A percentile compares a stretch with the other conserved stretches of the same genome.
phyloP scores from a whole-genome alignment of 2,329 filamentous ascomycete species.

The Raffaelea ambrosiae region DNA sequence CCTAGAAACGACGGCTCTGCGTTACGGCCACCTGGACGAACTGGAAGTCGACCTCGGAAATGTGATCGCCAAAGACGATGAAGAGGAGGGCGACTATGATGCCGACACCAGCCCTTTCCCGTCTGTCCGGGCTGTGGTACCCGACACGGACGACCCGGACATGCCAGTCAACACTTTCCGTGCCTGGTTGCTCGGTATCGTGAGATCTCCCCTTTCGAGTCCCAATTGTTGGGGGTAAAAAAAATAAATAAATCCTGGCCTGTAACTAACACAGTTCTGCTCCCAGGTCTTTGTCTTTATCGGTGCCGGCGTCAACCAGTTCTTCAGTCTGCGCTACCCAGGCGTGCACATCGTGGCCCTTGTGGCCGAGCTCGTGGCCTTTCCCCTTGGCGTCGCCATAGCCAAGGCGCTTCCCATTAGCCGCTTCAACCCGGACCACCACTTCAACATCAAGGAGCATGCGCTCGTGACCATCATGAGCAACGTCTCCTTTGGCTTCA shows the following conservation, averaged over 20 bases:
- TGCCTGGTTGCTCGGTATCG: conserved; percentile 33
- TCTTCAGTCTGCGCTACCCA: conserved; percentile 37
- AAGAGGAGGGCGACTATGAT: conserved; percentile 20
- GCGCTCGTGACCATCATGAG: conserved; percentile 37
- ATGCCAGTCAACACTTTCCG: conserved; percentile 35
- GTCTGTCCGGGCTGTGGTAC: conserved; percentile 22
- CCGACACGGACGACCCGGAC: conserved; percentile 22
- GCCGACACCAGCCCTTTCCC: conserved; percentile 19
- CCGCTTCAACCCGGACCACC: conserved; percentile 30
- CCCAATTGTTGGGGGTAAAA: not conserved
- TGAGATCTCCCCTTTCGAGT: too few species aligned
- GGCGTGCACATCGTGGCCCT: conserved; percentile 34
- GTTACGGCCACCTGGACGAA: conserved; percentile 21
- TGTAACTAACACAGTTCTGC: too few species aligned
- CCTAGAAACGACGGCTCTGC: too few species aligned
- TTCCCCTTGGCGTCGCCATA: conserved; percentile 29
- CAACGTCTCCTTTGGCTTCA: conserved; percentile 38
- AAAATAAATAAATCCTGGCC: too few species aligned
- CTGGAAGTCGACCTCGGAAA: conserved; percentile 22
- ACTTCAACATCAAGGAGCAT: conserved; percentile 39
- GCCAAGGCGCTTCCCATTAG: conserved; percentile 29
- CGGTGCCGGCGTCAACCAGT: conserved; percentile 37
- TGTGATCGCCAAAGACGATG: conserved; percentile 17
- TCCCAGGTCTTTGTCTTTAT: conserved; percentile 37
- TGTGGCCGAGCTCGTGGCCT: conserved; percentile 35